Conservation (phyloP, 2,329 filamentous ascomycete genomes). For the Talaromyces amestolkiae region DNA sequence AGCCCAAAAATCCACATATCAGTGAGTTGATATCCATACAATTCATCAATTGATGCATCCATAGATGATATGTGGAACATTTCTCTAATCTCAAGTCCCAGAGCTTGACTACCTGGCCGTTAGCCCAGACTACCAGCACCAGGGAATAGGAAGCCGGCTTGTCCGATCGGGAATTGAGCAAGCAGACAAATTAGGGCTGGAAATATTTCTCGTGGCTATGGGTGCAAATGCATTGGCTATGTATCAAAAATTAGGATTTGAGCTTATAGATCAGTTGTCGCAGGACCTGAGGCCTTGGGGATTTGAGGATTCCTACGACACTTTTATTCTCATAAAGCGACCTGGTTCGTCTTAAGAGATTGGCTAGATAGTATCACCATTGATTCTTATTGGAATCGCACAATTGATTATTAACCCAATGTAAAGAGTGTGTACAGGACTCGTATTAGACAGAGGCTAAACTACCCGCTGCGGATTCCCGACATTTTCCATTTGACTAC, state of each 20-base stretch:
- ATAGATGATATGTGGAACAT: no score
- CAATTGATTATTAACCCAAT: no score
- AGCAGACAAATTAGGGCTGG: not conserved
- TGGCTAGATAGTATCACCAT: not conserved
- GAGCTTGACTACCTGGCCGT: not conserved
- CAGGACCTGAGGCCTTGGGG: constrained; percentile 6
- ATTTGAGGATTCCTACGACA: not conserved
- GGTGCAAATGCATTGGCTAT: not conserved
- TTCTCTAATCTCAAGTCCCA: not conserved
- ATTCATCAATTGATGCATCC: no score
- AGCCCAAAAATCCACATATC: not conserved
- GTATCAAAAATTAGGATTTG: not conserved
- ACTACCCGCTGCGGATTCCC: not conserved
- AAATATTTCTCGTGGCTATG: not conserved
- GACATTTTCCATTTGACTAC: not conserved
- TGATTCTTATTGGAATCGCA: no score
- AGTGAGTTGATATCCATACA: not conserved
- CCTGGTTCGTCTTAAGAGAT: not conserved
- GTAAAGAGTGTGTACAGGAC: no score
- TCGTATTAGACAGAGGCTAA: not conserved
- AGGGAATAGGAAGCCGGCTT: not conserved
- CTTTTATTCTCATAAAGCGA: not conserved
- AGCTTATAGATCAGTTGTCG: not conserved
- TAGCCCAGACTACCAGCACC: not conserved
- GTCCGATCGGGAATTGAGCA: not conserved